Base-by-base conservation (phyloP, 2,329 filamentous ascomycete genomes). In the Sphaceloma murrayae region DNA sequence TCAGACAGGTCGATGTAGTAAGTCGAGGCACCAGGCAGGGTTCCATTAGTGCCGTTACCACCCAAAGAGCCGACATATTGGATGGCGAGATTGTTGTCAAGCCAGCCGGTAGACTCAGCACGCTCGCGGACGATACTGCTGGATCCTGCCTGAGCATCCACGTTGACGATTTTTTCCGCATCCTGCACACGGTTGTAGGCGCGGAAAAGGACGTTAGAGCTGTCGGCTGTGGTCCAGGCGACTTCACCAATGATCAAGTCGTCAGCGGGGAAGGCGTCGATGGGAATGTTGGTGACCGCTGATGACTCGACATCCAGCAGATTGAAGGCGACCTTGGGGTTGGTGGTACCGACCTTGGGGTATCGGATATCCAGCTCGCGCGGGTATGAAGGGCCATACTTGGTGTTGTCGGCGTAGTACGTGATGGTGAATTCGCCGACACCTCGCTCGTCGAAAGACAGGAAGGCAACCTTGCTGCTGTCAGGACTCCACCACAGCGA, bases 171-270 rank as follows among this genome's bases (percentile, higher is more conserved):
- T 49, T 77, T 78, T 47, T 80, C 77, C 1, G 67, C 61, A 50
- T 82, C 77, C 53, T 84, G 80, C 0, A 82, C 77, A 3, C 80
- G 74, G 58, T 83, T 82, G 62, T 75, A 83, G 0, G 75, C 74
- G 9, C 78, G 73, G 59, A 80, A 79, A 27, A 80, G 67, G 29
- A 84, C 65, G 30, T 69, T 70, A n/a, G 68, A 64, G 55, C 82
- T 77, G 4, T 63, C 63, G 5, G 75, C 70, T 0, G 78, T 82
- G 14, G 82, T 63, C 80, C 80, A 84, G 0, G 73, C 69, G 3
- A 84, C 72, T 56, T 84, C 79, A 2, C 79, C 78, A 39, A 84
- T 71, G 38, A 84, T 72, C 18, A 79, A 64, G 43, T 83, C 74
- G 6, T 80, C 70, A 0, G 68, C 64, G 6, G 71, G 62, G 55